A percentile compares a stretch with the other conserved stretches of the same genome.
These are phyloP conservation scores for Fusarium sublunatum DNA, from an alignment of 2,329 filamentous ascomycete species.

Conservation along the genomic window DNA sequence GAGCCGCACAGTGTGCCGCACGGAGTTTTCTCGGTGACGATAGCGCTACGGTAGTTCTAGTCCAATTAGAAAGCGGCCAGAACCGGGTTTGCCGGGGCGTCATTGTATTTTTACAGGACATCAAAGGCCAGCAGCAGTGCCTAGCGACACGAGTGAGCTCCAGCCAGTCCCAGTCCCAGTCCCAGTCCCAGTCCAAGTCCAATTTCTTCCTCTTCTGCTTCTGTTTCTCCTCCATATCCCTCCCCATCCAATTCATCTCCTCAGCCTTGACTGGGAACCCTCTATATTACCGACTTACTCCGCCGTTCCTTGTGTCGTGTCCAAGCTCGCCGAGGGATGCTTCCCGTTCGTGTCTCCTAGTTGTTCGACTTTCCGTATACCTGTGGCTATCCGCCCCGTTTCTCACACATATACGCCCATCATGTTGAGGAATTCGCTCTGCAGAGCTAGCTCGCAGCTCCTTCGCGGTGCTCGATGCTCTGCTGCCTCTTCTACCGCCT, in stretches of 20 bases:
- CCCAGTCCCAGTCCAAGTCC: constrained; percentile 16
- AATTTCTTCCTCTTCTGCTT: constrained; percentile 42
- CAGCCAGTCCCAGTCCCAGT: constrained; percentile 21
- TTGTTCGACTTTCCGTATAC: constrained; percentile 29
- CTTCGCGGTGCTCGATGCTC: constrained; percentile 64
- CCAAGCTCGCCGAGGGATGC: constrained; percentile 51
- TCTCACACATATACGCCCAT: constrained; percentile 49
- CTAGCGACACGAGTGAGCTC: constrained; percentile 32
- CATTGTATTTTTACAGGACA: constrained; percentile 47
- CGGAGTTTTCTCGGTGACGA: constrained; percentile 39
- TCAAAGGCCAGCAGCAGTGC: constrained; percentile 39
- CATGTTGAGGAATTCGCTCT: constrained; percentile 79
- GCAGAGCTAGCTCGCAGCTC: constrained; percentile 73
- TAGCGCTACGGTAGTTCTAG: constrained; percentile 28
- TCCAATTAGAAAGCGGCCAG: constrained; percentile 44
- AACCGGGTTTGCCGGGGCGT: constrained; percentile 48
- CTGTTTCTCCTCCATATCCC: constrained; percentile 23
- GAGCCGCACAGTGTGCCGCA: constrained; percentile 28
- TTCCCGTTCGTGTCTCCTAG: constrained; percentile 43
- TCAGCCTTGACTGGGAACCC: constrained; percentile 35
- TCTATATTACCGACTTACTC: constrained; percentile 57
- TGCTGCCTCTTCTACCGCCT: constrained; percentile 53
- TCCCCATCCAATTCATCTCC: constrained; percentile 36
- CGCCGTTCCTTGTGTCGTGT: constrained; percentile 57
- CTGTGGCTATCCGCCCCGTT: constrained; percentile 30